A percentile compares a stretch with the other conserved stretches of the same genome.
These are phyloP conservation scores for Fraxinus latifolia DNA, from an alignment of 305 asterid genomes.

Conservation along the genomic window DNA sequence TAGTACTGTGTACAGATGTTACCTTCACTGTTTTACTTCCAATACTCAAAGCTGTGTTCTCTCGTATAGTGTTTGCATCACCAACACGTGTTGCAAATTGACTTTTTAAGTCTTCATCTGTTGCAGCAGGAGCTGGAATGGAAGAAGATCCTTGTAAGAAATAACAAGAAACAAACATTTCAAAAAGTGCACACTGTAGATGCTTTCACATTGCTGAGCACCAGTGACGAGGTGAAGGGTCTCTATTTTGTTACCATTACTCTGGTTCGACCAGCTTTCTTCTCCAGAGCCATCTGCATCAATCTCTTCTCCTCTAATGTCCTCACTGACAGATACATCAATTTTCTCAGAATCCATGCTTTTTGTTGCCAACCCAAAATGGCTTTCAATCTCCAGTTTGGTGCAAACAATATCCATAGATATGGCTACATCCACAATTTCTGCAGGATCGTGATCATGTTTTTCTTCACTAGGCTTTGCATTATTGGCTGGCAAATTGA, in stretches of 20 bases:
- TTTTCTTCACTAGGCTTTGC: slow-evolving; percentile 11
- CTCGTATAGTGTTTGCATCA: slow-evolving; percentile 15
- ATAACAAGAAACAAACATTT: background rate
- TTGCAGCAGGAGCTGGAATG: background rate
- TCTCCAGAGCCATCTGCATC: background rate
- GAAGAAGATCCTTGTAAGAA: slow-evolving; percentile 5
- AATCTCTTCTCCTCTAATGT: background rate
- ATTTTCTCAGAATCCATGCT: background rate
- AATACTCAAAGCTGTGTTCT: slow-evolving; percentile 19
- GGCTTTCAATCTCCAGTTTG: slow-evolving; percentile 21
- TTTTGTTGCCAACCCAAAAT: background rate
- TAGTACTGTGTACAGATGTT: background rate
- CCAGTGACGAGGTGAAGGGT: background rate
- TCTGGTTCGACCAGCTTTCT: slow-evolving; percentile 4
- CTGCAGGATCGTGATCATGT: slow-evolving; percentile 19
- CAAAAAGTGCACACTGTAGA: background rate
- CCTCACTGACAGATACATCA: background rate
- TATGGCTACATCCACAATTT: slow-evolving; percentile 17
- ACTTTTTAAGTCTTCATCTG: slow-evolving; percentile 33
- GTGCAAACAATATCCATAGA: slow-evolving; percentile 18
- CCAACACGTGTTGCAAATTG: slow-evolving; percentile 24
- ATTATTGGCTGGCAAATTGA: slow-evolving; percentile 22
- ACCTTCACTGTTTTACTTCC: slow-evolving; percentile 28
- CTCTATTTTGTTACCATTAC: background rate
- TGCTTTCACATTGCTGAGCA: background rate